Evolutionary conservation across 1,139 yeast species (phyloP), one percentile per base, ranked within the genome.

Genomic region (Ogataea hybrid): DNA sequence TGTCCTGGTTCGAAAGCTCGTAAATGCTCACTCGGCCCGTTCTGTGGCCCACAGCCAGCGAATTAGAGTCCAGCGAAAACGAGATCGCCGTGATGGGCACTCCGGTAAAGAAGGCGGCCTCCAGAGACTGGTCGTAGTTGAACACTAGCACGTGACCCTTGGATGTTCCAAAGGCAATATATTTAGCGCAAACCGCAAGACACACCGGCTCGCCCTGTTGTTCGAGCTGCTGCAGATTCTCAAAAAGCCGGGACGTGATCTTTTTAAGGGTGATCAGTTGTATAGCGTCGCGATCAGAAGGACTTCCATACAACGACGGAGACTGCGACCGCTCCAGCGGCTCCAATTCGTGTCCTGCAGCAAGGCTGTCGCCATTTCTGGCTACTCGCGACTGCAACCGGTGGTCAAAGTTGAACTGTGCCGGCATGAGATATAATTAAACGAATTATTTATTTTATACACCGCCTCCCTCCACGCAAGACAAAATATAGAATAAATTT

Each of bases 141-240:
- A 83, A 86, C 2, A 81, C 67, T 14, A 84, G 59, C 0, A 84
- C 68, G 35, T 60, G 64, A 1, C 90, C 90, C 37, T 69, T 69
- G 1, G 71, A 55, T 0, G 94, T 85, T 2, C 88, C 94, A 10
- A 86, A 56, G 0, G 77, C 77, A 2, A 87, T 68, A 41, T 68
- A 68, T 11, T 32, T 34, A 3, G 79, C 68, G 1, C 79, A 71
- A 0, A 81, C 70, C 4, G 70, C 65, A 7, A 83, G 54, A 18
- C 65, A 62, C 0, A 71, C 64, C 0, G 81, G 75, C 1, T 61
- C 56, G 0, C 95, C 95, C 51, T 73, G 71, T 7, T 58, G 54
- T 3, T 64, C 41, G 16, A 57, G 48, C 6, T 71, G 65, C 2
- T 64, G 58, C 8, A 67, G 64, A 1, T 75, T 62, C 38, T 63